Evolutionary conservation across 208 protist species (phyloP).

Genomic region (Sergeia podlipaevii): DNA sequence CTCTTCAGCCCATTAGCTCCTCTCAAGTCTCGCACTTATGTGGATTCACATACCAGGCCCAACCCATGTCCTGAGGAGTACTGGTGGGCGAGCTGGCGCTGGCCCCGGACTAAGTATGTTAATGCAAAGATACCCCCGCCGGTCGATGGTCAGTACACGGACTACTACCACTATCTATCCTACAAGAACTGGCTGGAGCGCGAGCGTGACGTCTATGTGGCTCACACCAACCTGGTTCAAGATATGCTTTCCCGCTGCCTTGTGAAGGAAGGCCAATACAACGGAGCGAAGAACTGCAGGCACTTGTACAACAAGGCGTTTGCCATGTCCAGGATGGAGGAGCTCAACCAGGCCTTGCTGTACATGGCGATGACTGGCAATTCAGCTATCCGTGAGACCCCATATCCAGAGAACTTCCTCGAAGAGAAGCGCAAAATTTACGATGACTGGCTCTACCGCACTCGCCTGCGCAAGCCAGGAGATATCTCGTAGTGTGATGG

Average conservation of each 20-base stretch:
- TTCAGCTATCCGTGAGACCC: slow-evolving; percentile 79
- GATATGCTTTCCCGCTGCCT: slow-evolving; percentile 74
- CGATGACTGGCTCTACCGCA: slow-evolving; percentile 83
- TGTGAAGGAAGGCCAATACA: slow-evolving; percentile 83
- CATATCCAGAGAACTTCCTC: slow-evolving; percentile 79
- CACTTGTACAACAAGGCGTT: slow-evolving; percentile 79
- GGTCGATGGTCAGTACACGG: slow-evolving; percentile 71
- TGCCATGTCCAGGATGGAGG: slow-evolving; percentile 81
- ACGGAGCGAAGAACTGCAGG: slow-evolving; percentile 85
- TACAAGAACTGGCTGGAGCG: slow-evolving; percentile 81
- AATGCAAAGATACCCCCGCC: slow-evolving; percentile 82
- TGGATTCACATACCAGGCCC: slow-evolving; percentile 65
- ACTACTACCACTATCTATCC: slow-evolving; percentile 84
- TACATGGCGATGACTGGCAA: slow-evolving; percentile 89
- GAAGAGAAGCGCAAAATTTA: slow-evolving; percentile 88
- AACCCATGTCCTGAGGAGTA: slow-evolving; percentile 85
- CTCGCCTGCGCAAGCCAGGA: slow-evolving; percentile 78
- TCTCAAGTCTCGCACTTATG: slow-evolving; percentile 61
- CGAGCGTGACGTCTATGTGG: slow-evolving; percentile 80
- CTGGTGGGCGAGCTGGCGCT: slow-evolving; percentile 78
- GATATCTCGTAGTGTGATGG: slow-evolving; percentile 32
- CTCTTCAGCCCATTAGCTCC: slow-evolving; percentile 46
- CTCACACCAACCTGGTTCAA: slow-evolving; percentile 68
- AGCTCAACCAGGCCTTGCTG: slow-evolving; percentile 75
- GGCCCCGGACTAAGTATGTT: slow-evolving; percentile 76